A percentile compares a stretch with the other conserved stretches of the same genome.
phyloP scores from a whole-genome alignment of 169 alveolate species.

The Plasmodium malariae region DNA sequence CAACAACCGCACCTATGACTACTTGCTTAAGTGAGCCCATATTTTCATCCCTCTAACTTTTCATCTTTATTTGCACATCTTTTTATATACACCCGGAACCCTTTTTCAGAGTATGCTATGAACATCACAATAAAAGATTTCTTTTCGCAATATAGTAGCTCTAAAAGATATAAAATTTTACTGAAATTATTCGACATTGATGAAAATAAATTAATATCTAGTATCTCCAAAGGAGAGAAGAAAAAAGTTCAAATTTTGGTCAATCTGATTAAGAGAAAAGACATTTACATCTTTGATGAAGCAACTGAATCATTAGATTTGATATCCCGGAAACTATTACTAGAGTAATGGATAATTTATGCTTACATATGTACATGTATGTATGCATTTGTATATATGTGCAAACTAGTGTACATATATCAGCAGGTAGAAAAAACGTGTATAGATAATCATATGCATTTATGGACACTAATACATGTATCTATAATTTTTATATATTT shows the following conservation, averaged over 20 bases:
- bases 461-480: background rate
- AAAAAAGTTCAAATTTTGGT: constrained; percentile 72
- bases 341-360: constrained; percentile 30
- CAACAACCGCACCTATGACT: no score
- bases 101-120: constrained; percentile 47
- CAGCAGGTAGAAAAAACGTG: no score
- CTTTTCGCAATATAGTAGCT: constrained; percentile 18
- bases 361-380: background rate
- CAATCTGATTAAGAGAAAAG: constrained; percentile 59
- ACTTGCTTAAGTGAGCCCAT: no score
- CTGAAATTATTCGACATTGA: constrained; percentile 50
- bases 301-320: constrained; percentile 72
- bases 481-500: background rate
- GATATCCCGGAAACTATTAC: constrained; percentile 59
- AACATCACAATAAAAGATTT: constrained; percentile 50
- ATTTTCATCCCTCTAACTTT: no score
- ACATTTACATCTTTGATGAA: constrained; percentile 70
- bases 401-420: background rate
- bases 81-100: no score
- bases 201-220: constrained; percentile 55
- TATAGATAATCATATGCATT: background rate
- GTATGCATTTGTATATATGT: background rate
- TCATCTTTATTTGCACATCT: no score
- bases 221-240: constrained; percentile 66
- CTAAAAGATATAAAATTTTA: constrained; percentile 57